Evolutionary conservation across 257 asterid species (phyloP), one percentile per base, ranked within the genome.

Genomic region (Gynochthodes officinalis): DNA sequence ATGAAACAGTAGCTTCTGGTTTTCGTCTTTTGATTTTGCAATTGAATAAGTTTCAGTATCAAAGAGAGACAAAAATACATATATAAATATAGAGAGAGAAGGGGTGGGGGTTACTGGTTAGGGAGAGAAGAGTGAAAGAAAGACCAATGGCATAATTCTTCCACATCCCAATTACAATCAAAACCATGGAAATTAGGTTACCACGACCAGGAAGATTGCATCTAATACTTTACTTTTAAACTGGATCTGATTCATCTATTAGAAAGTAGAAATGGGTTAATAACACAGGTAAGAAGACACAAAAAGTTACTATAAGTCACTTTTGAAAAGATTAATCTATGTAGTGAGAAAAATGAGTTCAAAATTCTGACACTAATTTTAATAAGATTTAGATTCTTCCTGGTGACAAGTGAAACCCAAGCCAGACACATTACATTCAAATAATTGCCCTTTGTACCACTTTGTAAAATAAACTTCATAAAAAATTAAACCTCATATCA

Each of bases 121-220:
- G n/a, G 19, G 44, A 32, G 43, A 13, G 30, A 61, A n/a, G 46
- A 19, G 9, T 0, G 18, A 2, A 23, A 4, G 50, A 1, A 6
- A 13, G n/a, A 7, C 1, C 10, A 63, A 37, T 19, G 30, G 28
- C 61, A 55, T 23, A 55, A 27, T 21, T 19, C 32, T 42, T 15
- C 14, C 11, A n/a, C n/a, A 21, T 63, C 68, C 0, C 33, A 2
- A 21, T 21, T 44, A 28, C 18, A 63, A 58, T 16, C 19, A 4
- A 58, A 63, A 37, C 68, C 68, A 62, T 63, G 44, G 13, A 63
- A 63, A 19, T 37, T 23, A 63, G 50, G 43, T 37, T n/a, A 10
- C 13, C 37, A 63, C 49, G 11, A 16, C 49, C 49, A 63, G 23
- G 49, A 63, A 18, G 46, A 33, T 61, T 18, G 37, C 27, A 61